phyloP scores from a whole-genome alignment of 2,329 filamentous ascomycete genomes.

The Parastagonospora nodorum region DNA sequence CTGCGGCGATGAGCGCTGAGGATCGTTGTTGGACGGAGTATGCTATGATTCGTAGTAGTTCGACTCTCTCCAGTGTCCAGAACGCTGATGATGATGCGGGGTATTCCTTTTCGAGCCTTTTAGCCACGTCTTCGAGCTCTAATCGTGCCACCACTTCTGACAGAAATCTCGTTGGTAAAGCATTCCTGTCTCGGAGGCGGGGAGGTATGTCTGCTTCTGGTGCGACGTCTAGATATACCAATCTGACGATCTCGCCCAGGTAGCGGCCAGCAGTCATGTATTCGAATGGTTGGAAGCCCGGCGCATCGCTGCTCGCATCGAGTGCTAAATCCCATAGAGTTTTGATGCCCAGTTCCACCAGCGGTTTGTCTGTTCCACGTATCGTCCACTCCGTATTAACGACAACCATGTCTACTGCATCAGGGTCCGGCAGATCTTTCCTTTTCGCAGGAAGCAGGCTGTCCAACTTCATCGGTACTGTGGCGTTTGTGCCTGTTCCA shows the following conservation, averaged over 20 bases:
- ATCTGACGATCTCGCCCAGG: conserved; percentile 74
- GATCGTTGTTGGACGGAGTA: conserved; percentile 73
- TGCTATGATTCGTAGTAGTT: conserved; percentile 68
- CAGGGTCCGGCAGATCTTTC: conserved; percentile 39
- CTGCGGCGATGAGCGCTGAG: conserved; percentile 74
- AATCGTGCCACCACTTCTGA: conserved; percentile 66
- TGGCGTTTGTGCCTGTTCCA: conserved; percentile 81
- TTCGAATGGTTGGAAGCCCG: conserved; percentile 81
- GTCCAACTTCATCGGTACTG: conserved; percentile 70
- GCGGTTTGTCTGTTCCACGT: conserved; percentile 71
- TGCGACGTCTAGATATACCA: conserved; percentile 69
- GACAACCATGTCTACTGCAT: conserved; percentile 65
- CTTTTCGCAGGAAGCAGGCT: conserved; percentile 68
- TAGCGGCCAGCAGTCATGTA: conserved; percentile 84
- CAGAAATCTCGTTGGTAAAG: conserved; percentile 73
- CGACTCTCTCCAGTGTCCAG: conserved; percentile 67
- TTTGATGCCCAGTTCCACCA: conserved; percentile 66
- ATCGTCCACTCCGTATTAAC: conserved; percentile 89
- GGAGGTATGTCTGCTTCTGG: conserved; percentile 56
- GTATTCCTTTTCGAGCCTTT: conserved; percentile 58
- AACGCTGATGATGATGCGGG: conserved; percentile 50
- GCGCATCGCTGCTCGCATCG: conserved; percentile 68
- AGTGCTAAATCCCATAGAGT: conserved; percentile 73
- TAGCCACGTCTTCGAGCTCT: conserved; percentile 39
- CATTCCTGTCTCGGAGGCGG: conserved; percentile 62